Conservation (phyloP, 176 grass and related monocot species). For the Tuctoria greenei region DNA sequence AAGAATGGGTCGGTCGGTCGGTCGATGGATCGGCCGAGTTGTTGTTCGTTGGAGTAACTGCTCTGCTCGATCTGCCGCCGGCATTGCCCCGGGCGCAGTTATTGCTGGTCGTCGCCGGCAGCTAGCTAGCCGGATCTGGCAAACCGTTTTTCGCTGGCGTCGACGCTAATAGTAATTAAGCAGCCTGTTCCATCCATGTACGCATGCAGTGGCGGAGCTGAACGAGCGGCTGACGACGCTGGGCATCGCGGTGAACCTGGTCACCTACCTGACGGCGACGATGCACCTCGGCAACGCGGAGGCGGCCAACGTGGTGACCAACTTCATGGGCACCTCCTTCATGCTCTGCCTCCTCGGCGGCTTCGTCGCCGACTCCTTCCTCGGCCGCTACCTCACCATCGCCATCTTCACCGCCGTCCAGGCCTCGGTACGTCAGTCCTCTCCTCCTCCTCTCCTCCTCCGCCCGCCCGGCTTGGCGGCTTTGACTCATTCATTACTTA, state of each 20-base stretch:
- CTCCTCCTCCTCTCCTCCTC: too few relatives aligned
- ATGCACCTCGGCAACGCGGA: conserved; percentile 87
- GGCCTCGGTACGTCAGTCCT: conserved; percentile 66
- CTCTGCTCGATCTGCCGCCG: neutral
- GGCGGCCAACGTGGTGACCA: conserved; percentile 82
- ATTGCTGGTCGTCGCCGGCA: neutral
- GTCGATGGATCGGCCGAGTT: neutral
- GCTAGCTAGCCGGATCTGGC: too few relatives aligned
- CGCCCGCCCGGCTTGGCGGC: too few relatives aligned
- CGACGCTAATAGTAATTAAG: too few relatives aligned
- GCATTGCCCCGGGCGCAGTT: neutral
- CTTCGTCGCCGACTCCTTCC: conserved; percentile 81
- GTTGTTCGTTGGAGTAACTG: neutral
- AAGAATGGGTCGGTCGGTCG: neutral
- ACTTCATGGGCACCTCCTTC: conserved; percentile 99
- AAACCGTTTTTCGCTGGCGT: too few relatives aligned
- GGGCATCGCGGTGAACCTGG: conserved; percentile 85
- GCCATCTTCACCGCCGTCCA: conserved; percentile 84
- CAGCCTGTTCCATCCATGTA: too few relatives aligned
- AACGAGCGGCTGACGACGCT: conserved; percentile 87
- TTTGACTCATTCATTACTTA: too few relatives aligned
- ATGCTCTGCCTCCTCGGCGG: conserved; percentile 97
- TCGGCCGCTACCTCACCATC: conserved; percentile 91
- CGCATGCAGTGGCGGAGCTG: conserved; percentile 67
- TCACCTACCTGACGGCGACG: conserved; percentile 77